These are phyloP conservation scores for Solanum peruvianum DNA, from an alignment of 257 asterid species.

Conservation along the genomic window DNA sequence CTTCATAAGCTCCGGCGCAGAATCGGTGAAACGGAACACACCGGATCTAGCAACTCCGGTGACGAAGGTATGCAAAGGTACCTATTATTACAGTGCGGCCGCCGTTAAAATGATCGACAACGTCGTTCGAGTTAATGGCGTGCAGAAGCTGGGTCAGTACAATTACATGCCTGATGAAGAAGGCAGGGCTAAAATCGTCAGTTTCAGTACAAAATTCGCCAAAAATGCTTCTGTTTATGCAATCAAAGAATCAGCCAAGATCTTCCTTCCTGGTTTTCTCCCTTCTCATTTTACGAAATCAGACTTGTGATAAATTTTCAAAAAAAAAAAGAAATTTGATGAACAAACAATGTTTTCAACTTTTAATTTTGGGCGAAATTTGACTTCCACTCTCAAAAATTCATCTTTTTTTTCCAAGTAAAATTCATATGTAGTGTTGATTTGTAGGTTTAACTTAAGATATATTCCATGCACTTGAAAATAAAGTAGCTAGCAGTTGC, in stretches of 20 bases:
- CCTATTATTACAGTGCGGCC: constrained; percentile 12
- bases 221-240: constrained; percentile 20
- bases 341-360: too few species aligned
- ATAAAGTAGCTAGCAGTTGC: too few species aligned
- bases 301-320: too few species aligned
- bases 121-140: background rate
- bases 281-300: background rate
- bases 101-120: constrained; percentile 14
- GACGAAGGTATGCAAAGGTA: constrained; percentile 3
- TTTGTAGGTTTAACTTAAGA: too few species aligned
- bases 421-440: too few species aligned
- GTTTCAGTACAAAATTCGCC: constrained; percentile 9
- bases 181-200: constrained; percentile 12
- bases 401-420: too few species aligned
- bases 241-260: constrained; percentile 14
- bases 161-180: constrained; percentile 19
- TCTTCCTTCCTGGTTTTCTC: constrained; percentile 27
- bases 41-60: constrained; percentile 15
- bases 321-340: too few species aligned
- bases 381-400: too few species aligned
- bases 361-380: too few species aligned
- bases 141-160: constrained; percentile 1
- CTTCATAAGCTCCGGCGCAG: constrained; percentile 18
- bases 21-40: constrained; percentile 22
- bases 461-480: too few species aligned